Evolutionary conservation across 768 basidiomycete genomes (phyloP).

Genomic region (Solioccasus polychromus): DNA sequence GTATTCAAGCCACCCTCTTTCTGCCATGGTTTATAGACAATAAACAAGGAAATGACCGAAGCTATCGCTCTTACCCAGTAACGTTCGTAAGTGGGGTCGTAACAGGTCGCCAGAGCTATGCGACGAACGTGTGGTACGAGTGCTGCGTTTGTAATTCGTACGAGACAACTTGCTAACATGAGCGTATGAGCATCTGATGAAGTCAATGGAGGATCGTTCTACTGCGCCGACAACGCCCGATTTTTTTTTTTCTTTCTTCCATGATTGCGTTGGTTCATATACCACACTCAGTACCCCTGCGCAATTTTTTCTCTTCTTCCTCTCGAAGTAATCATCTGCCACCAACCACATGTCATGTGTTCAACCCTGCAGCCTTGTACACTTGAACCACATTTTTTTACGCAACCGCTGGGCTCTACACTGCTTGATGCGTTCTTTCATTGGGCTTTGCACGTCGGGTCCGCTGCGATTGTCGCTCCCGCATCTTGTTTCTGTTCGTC

Average conservation of each 20-base stretch:
- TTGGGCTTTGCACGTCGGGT: neutral
- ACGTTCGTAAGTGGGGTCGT: conserved; percentile 5
- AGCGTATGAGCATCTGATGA: too few species aligned
- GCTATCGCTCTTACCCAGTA: neutral
- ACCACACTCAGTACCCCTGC: neutral
- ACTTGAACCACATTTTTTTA: conserved; percentile 3
- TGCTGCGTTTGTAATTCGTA: conserved; percentile 10
- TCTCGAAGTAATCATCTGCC: conserved; percentile 1
- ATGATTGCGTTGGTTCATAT: conserved; percentile 1
- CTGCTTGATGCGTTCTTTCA: too few species aligned
- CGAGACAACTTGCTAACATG: conserved; percentile 7
- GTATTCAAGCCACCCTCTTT: conserved; percentile 16
- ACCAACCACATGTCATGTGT: conserved; percentile 5
- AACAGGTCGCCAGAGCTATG: conserved; percentile 10
- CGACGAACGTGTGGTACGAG: conserved; percentile 16
- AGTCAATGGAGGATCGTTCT: neutral
- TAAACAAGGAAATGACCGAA: conserved; percentile 12
- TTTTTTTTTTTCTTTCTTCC: conserved; percentile 3
- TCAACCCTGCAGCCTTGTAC: neutral
- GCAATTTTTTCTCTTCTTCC: neutral
- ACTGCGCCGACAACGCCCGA: neutral
- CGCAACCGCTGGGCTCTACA: conserved; percentile 1
- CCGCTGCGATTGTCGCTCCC: neutral
- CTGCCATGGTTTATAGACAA: conserved; percentile 10
- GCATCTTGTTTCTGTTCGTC: neutral